A percentile compares a stretch with the other conserved stretches of the same genome.
These are phyloP conservation scores for Leishmania gerbilli DNA, from an alignment of 208 protist species.

Conservation along the genomic window DNA sequence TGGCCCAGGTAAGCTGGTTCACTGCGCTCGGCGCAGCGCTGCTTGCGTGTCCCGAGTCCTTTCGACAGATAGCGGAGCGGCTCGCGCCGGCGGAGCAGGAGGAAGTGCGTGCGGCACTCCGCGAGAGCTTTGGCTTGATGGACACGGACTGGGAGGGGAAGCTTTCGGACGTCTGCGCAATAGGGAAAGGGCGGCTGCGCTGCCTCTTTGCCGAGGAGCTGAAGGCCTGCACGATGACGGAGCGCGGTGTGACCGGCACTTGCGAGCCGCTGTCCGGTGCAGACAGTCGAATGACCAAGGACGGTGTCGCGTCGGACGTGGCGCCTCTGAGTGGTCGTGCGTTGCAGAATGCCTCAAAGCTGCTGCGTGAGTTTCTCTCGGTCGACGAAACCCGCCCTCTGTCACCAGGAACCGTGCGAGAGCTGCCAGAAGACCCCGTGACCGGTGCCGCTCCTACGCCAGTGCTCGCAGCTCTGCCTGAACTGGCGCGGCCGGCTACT, in stretches of 20 bases:
- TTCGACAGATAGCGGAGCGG: conserved; percentile 5
- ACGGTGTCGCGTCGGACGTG: not conserved
- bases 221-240: not conserved
- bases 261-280: not conserved
- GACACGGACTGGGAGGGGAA: not conserved
- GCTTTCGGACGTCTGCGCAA: not conserved
- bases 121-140: not conserved
- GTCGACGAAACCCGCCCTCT: too few relatives aligned
- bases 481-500: not conserved
- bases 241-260: not conserved
- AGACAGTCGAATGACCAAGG: not conserved
- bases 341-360: not conserved
- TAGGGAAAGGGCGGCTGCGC: not conserved
- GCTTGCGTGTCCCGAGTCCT: conserved; percentile 11
- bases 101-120: not conserved
- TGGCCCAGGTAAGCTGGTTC: conserved; percentile 1
- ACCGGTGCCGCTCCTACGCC: not conserved
- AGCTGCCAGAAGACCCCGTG: not conserved
- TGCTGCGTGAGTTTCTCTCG: conserved; percentile 1
- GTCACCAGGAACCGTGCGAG: not conserved
- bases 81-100: conserved; percentile 3
- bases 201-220: conserved; percentile 20
- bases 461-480: not conserved
- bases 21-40: conserved; percentile 6
- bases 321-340: not conserved